These are phyloP conservation scores for Dictyostelium intermedium DNA, from an alignment of 78 protist genomes.

Conservation along the genomic window DNA sequence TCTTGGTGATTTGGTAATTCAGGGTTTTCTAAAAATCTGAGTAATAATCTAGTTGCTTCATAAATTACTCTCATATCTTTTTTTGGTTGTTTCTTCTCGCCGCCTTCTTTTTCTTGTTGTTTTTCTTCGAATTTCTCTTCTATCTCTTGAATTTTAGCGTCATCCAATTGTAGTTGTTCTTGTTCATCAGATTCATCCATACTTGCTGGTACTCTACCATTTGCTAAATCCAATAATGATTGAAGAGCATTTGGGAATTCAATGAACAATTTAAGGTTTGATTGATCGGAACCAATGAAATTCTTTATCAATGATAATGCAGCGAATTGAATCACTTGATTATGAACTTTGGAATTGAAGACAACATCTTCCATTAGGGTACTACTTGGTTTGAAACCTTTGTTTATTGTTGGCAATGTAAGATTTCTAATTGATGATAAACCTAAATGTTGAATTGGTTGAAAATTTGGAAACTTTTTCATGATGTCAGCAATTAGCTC, in stretches of 20 bases:
- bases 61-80: constrained; percentile 60
- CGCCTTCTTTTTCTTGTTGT: not conserved
- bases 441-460: constrained; percentile 59
- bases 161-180: constrained; percentile 14
- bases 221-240: constrained; percentile 34
- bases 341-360: constrained; percentile 25
- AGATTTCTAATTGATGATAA: constrained; percentile 18
- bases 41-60: constrained; percentile 32
- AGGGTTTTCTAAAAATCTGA: constrained; percentile 11
- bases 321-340: constrained; percentile 71
- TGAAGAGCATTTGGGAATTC: not conserved
- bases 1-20: not conserved
- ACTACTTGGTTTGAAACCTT: not conserved
- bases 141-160: constrained; percentile 1
- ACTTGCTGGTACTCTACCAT: constrained; percentile 30
- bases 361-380: constrained; percentile 9
- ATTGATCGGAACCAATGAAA: constrained; percentile 18
- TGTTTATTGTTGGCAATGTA: constrained; percentile 8
- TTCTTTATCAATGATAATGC: constrained; percentile 24
- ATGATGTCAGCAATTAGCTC: not conserved
- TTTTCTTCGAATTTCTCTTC: constrained; percentile 6
- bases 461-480: constrained; percentile 59
- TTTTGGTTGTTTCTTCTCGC: not conserved
- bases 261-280: not conserved
- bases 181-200: constrained; percentile 4